Percentiles rank a stretch among this genome's conserved stretches.
These are phyloP conservation scores for Naegleria lovaniensis DNA, from an alignment of 208 protist genomes.

Conservation along the genomic window DNA sequence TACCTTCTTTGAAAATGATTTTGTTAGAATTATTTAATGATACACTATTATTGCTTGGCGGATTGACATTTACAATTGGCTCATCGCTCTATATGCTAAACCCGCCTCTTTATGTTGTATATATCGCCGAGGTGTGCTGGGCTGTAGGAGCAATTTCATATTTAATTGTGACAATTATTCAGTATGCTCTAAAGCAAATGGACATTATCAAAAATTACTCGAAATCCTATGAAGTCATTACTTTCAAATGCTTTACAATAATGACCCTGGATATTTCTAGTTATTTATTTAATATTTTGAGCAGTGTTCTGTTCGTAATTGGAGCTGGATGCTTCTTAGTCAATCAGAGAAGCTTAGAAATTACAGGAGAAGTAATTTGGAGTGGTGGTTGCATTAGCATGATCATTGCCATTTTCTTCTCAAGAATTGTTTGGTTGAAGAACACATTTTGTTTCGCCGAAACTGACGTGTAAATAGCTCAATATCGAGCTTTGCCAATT, in stretches of 20 bases:
- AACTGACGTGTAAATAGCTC: too few species aligned
- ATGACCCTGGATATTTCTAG: neutral
- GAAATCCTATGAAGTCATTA: neutral
- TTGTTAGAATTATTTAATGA: neutral
- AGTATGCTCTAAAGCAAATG: neutral
- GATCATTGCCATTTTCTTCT: neutral
- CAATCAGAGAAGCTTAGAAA: neutral
- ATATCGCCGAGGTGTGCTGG: neutral
- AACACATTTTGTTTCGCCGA: neutral
- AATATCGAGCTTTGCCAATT: too few species aligned
- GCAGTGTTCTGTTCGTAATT: neutral
- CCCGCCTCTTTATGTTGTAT: neutral
- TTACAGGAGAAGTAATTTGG: neutral
- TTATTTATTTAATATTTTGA: neutral
- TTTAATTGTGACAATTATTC: neutral
- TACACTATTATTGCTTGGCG: neutral
- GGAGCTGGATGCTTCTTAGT: neutral
- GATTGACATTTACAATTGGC: neutral
- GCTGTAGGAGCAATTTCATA: neutral
- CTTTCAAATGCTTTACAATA: neutral
- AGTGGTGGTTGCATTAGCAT: neutral
- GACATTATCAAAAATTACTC: neutral
- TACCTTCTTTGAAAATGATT: neutral
- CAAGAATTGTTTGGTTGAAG: neutral
- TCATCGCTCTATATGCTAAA: neutral